Conservation (phyloP, 352 stramenopile species). For the Hyaloperonospora arabidopsidis region DNA sequence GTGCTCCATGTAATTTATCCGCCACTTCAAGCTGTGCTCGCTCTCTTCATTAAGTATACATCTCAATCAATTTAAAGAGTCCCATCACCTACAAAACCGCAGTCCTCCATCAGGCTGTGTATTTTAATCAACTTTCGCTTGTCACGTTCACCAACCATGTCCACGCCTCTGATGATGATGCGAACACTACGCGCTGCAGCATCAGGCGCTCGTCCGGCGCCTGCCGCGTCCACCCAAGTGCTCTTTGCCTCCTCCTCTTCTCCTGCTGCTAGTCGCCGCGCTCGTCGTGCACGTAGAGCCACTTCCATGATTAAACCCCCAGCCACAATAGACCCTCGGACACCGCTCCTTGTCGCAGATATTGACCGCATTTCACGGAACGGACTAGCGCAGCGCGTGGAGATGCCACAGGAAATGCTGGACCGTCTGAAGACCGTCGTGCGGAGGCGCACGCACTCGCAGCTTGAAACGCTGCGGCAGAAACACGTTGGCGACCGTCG, state of each 20-base stretch:
- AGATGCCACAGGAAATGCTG: slow-evolving; percentile 66
- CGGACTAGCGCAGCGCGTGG: slow-evolving; percentile 54
- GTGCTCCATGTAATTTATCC: too few relatives aligned
- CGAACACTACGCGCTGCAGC: slow-evolving; percentile 4
- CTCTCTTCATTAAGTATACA: too few relatives aligned
- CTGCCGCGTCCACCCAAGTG: slow-evolving; percentile 2
- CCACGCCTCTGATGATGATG: slow-evolving; percentile 6
- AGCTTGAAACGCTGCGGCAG: slow-evolving; percentile 61
- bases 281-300: slow-evolving; percentile 35
- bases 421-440: slow-evolving; percentile 50
- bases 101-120: too few relatives aligned
- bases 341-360: slow-evolving; percentile 34
- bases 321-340: slow-evolving; percentile 2
- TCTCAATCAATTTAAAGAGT: too few relatives aligned
- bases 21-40: too few relatives aligned
- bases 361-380: slow-evolving; percentile 60
- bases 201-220: background rate
- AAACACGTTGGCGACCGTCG: slow-evolving; percentile 41
- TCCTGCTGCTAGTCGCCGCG: slow-evolving; percentile 33
- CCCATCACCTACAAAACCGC: too few relatives aligned
- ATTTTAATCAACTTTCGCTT: too few relatives aligned
- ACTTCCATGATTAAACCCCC: slow-evolving; percentile 13
- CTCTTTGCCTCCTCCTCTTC: slow-evolving; percentile 21
- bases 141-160: too few relatives aligned
- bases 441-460: slow-evolving; percentile 65